Conservation (phyloP, 495 filamentous ascomycete species). For the Penicillium canariense region DNA sequence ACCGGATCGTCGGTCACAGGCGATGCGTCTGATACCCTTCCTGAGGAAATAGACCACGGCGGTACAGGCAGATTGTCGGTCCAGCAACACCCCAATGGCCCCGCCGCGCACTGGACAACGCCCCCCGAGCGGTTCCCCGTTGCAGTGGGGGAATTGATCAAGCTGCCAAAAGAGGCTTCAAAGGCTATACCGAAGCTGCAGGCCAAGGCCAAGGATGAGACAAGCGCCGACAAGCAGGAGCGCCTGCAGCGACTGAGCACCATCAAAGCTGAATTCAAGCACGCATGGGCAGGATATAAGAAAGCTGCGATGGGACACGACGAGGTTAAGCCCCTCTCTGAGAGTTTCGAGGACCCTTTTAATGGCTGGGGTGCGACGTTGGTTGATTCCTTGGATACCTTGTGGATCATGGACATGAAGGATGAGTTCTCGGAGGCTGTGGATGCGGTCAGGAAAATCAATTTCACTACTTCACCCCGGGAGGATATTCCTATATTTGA, state of each 20-base stretch:
- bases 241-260: conserved; percentile 61
- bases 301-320: conserved; percentile 75
- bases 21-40: background rate
- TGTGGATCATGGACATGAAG: conserved; percentile 94
- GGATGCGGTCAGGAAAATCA: conserved; percentile 71
- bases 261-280: conserved; percentile 64
- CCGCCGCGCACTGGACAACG: conserved; percentile 64
- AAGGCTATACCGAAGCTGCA: conserved; percentile 76
- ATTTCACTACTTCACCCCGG: conserved; percentile 74
- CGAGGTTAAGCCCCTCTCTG: conserved; percentile 68
- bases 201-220: conserved; percentile 63
- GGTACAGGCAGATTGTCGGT: conserved; percentile 38
- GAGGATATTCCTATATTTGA: conserved; percentile 80
- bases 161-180: conserved; percentile 67
- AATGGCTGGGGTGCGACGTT: conserved; percentile 93
- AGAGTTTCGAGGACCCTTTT: conserved; percentile 68
- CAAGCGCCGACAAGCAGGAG: conserved; percentile 54
- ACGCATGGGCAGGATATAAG: conserved; percentile 77
- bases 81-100: conserved; percentile 27
- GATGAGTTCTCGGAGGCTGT: conserved; percentile 88
- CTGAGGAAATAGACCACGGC: conserved; percentile 17
- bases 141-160: conserved; percentile 63
- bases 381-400: conserved; percentile 87
- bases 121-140: conserved; percentile 73
- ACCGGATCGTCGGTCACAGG: background rate